Percentiles rank a stretch among this genome's conserved stretches.
Conservation (phyloP, 768 basidiomycete genomes). For the Roridomyces roridus region DNA sequence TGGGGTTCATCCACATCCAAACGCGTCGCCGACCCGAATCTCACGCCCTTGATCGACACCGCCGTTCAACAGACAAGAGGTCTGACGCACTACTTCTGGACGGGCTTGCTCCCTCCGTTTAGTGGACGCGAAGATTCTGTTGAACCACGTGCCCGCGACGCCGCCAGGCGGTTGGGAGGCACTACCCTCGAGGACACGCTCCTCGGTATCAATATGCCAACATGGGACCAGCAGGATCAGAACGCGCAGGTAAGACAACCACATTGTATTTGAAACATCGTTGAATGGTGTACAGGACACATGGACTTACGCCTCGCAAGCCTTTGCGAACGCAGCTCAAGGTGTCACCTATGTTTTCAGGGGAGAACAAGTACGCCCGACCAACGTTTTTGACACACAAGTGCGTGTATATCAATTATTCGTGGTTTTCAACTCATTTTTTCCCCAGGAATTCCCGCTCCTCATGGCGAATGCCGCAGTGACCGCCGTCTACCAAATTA, state of each 20-base stretch:
- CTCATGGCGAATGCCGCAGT: not conserved
- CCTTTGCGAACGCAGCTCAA: not conserved
- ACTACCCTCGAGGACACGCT: conserved; percentile 12
- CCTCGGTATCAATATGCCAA: not conserved
- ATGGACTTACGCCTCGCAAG: not conserved
- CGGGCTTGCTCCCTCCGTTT: conserved; percentile 2
- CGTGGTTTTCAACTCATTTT: not conserved
- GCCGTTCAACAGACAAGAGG: not conserved
- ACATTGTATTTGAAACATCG: too few relatives aligned
- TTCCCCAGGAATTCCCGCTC: not conserved
- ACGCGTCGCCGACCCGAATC: not conserved
- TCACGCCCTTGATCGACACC: not conserved
- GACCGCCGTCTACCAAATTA: not conserved
- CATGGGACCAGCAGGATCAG: not conserved
- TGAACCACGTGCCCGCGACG: conserved; percentile 2
- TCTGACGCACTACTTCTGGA: conserved; percentile 8
- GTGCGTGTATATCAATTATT: not conserved
- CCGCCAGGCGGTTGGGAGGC: not conserved
- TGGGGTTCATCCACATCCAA: not conserved
- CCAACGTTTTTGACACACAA: conserved; percentile 4
- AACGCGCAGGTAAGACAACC: not conserved
- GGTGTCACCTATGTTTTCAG: conserved; percentile 3
- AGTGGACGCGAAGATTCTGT: not conserved
- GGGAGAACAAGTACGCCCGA: not conserved
- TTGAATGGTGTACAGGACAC: not conserved